Evolutionary conservation across 768 basidiomycete species (phyloP).

Genomic region (Porphyrellus cyaneotinctus): DNA sequence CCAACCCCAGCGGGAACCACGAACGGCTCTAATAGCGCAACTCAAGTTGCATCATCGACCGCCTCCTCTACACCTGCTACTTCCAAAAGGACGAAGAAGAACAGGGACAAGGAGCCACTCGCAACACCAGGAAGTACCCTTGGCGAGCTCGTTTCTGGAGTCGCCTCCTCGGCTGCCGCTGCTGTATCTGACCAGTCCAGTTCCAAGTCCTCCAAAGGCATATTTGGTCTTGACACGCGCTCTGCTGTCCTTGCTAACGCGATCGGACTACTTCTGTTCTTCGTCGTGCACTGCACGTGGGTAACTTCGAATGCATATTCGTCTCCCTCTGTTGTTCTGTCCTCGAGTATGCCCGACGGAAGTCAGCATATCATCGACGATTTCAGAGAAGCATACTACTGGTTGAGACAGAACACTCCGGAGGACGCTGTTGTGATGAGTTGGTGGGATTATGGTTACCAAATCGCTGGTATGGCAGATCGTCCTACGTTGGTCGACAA

Average conservation of each 20-base stretch:
- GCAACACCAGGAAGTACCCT: constrained; percentile 34
- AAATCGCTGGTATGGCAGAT: constrained; percentile 99
- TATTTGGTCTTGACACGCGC: constrained; percentile 85
- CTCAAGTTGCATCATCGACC: constrained; percentile 20
- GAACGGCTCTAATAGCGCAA: constrained; percentile 14
- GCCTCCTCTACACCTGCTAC: constrained; percentile 28
- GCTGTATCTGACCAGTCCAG: constrained; percentile 17
- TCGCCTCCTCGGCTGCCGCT: constrained; percentile 30
- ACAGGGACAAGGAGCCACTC: constrained; percentile 51
- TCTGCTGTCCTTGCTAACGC: constrained; percentile 70
- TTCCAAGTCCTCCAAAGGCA: constrained; percentile 43
- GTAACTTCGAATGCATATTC: constrained; percentile 94
- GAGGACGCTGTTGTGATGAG: constrained; percentile 93
- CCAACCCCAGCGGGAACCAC: constrained; percentile 1
- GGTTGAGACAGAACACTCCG: constrained; percentile 93
- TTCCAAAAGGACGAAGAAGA: constrained; percentile 49
- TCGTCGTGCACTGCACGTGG: constrained; percentile 96
- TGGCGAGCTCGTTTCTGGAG: constrained; percentile 41
- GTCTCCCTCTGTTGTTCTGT: constrained; percentile 93
- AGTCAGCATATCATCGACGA: constrained; percentile 95
- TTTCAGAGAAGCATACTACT: constrained; percentile 99
- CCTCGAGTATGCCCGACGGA: constrained; percentile 76
- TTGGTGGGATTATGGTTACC: constrained; percentile 99
- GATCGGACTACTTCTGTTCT: constrained; percentile 75
- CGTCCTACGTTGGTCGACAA: constrained; percentile 95